phyloP scores from a whole-genome alignment of 345 rosid species.

The Psidium friedrichsthalianum region DNA sequence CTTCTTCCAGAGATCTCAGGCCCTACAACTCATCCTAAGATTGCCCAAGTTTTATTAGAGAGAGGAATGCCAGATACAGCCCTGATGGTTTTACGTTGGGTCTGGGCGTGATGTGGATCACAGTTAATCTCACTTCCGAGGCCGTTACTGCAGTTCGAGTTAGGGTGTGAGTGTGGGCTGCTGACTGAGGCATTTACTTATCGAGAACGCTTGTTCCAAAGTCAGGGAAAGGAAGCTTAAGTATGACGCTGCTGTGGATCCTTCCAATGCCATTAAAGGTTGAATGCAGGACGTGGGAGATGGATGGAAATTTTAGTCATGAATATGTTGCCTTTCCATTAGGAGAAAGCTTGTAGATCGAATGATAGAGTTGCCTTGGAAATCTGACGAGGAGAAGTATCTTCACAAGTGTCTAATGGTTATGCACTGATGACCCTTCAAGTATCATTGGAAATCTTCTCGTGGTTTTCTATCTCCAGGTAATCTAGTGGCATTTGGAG shows the following conservation, averaged over 20 bases:
- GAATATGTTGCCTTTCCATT: constrained; percentile 90
- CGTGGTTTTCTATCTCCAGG: constrained; percentile 88
- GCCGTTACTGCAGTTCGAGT: constrained; percentile 83
- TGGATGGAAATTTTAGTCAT: constrained; percentile 77
- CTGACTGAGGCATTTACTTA: constrained; percentile 85
- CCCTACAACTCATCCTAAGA: constrained; percentile 75
- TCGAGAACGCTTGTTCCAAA: constrained; percentile 72
- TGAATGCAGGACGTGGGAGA: constrained; percentile 43
- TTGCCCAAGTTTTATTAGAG: constrained; percentile 84
- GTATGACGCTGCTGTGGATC: constrained; percentile 19
- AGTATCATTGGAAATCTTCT: constrained; percentile 67
- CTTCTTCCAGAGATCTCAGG: constrained; percentile 89
- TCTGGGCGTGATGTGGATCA: constrained; percentile 73
- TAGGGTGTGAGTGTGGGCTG: constrained; percentile 87
- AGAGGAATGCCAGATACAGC: constrained; percentile 76
- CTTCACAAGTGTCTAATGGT: constrained; percentile 67
- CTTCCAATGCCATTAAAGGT: constrained; percentile 19
- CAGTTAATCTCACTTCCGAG: constrained; percentile 56
- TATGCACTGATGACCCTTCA: constrained; percentile 67
- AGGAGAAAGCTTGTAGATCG: constrained; percentile 75
- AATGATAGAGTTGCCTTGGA: constrained; percentile 93
- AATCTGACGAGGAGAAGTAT: constrained; percentile 78
- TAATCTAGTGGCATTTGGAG: constrained; percentile 9
- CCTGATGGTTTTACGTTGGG: constrained; percentile 85
- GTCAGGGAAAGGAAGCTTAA: constrained; percentile 48